phyloP scores from a whole-genome alignment of 2,329 filamentous ascomycete species.

The Xylariaceae sp. region DNA sequence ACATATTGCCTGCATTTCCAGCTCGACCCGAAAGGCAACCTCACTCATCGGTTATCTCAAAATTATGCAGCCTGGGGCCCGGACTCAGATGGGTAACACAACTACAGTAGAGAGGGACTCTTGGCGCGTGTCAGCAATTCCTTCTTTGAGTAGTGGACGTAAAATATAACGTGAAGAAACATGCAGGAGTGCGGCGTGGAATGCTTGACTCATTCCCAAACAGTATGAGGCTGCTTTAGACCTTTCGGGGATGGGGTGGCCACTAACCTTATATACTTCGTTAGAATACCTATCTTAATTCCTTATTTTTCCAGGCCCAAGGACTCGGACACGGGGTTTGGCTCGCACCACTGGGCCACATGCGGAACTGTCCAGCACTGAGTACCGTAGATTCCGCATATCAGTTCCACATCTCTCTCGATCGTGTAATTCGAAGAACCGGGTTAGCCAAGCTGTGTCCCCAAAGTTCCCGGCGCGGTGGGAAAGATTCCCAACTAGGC shows the following conservation, averaged over 20 bases:
- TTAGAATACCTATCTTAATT: constrained; percentile 1
- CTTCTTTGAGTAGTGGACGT: no score
- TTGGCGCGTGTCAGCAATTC: constrained; percentile 2
- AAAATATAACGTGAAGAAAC: no score
- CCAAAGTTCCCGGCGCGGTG: not conserved
- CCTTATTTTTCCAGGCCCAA: constrained; percentile 9
- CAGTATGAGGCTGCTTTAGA: not conserved
- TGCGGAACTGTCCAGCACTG: no score
- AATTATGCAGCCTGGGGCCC: constrained; percentile 12
- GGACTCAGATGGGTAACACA: constrained; percentile 16
- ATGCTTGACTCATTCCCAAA: no score
- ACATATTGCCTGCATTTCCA: not conserved
- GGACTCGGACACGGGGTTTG: constrained; percentile 5
- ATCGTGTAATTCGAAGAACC: no score
- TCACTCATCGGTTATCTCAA: constrained; percentile 18
- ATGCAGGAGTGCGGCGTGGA: not conserved
- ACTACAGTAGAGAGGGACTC: constrained; percentile 3
- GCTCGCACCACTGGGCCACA: constrained; percentile 3
- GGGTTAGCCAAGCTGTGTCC: no score
- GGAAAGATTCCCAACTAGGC: constrained; percentile 19
- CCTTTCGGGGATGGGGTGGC: no score
- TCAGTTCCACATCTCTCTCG: no score
- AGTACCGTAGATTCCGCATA: no score
- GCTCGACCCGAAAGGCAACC: not conserved
- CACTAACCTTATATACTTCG: no score